Evolutionary conservation across 331 rosid species (phyloP), one percentile per base, ranked within the genome.

Genomic region (Spiraea crenata): DNA sequence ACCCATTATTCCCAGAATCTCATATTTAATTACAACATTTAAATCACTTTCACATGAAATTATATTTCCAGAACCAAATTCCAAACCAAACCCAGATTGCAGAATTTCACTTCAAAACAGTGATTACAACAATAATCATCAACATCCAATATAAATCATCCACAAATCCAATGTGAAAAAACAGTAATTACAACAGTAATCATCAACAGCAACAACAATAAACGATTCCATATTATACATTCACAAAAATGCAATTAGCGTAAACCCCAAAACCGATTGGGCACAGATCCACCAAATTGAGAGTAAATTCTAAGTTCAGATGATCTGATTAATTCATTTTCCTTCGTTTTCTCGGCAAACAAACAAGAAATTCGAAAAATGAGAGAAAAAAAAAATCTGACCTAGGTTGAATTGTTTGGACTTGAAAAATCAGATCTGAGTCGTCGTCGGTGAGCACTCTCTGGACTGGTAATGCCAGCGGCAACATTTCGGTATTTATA

Each of bases 381-480:
- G 34, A 0, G 31, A 37, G 14, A 13, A 25, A 25, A 25, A 25
- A 6, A 10, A 6, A 10, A 6, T 42, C 31, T 16, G 13, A 61
- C 66, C 49, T 5, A 9, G 39, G 49, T n/a, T 9, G 4, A 11
- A 15, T 9, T 16, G 31, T 40, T 9, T 20, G 66, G 48, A 61
- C 48, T 61, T 61, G 1, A 17, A 17, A 49, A 17, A 49, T 49
- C 66, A 17, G 66, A 61, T 61, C 66, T 61, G 66, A n/a, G 66
- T 37, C 44, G 66, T 37, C 44, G 66, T 5, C 31, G 31, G 15
- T 34, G 19, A 58, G 48, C 35, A 8, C 9, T 9, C 9, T 9
- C 31, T 25, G 31, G 47, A 10, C 48, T 38, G 0, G 35, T 61
- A n/a, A 61, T 45, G 15, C 16, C 47, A 61, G 66, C 47, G 16